Base-by-base conservation (phyloP, 345 rosid species). In the Citrus medica region DNA sequence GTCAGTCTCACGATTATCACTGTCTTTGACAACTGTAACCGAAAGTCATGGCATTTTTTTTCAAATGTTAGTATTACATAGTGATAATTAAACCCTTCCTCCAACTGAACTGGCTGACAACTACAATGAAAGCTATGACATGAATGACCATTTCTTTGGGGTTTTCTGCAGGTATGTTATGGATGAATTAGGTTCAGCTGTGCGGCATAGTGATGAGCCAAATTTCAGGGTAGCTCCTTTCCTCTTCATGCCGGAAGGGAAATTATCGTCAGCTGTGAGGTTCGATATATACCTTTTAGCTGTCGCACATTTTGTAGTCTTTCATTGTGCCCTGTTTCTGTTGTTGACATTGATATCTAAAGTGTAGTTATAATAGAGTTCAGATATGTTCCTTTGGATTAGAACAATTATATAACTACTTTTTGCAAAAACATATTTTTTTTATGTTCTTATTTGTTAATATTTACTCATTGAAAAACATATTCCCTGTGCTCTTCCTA, bases 181-280 rank as follows among this genome's bases (percentile, higher is more conserved):
- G 99, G 99, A 95, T 83, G 99, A 95, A 83, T 82, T 95, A 71
- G 98, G 99, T 79, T 95, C 99, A 68, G 95, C 96, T 75, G 82
- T 93, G 81, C 73, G 88, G 79, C 98, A 95, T 82, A 91, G 97
- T 62, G 99, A 95, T 86, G 92, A 84, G 73, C 97, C 99, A 58
- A 95, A 87, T 84, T 93, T 95, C 87, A 91, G 76, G 82, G 90
- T 92, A 60, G 93, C 99, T 82, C 99, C 98, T 78, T 93, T 95
- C 78, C 98, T 95, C 51, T 95, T 86, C 81, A 90, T 95, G 98
- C 98, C 94, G 55, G 88, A 89, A 16, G 97, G 97, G 80, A 92
- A 87, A 30, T 81, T 93, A 77, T 88, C 85, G 37, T 91, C 99
- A 72, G 94, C 99, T 79, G 92, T 95, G 88, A 95, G 99, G 98